phyloP scores from a whole-genome alignment of 2,329 filamentous ascomycete species.

The Rachicladosporium sp. region DNA sequence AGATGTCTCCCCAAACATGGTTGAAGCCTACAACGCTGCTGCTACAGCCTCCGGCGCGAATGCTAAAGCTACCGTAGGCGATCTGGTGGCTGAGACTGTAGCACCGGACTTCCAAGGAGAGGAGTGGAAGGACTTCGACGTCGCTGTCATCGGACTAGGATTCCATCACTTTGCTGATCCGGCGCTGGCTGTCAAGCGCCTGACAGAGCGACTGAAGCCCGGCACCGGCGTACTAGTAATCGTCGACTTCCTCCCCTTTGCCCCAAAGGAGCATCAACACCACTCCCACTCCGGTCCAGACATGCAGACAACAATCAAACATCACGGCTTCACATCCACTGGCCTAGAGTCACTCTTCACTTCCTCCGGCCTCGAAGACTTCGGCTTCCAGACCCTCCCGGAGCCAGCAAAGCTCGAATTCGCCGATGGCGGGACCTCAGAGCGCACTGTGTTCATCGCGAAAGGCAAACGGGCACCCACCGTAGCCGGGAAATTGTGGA shows the following conservation, averaged over 20 bases:
- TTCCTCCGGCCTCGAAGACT: conserved; percentile 18
- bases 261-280: conserved; percentile 5
- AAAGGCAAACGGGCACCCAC: conserved; percentile 16
- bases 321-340: conserved; percentile 18
- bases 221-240: conserved; percentile 18
- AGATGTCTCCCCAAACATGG: conserved; percentile 22
- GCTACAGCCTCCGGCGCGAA: conserved; percentile 14
- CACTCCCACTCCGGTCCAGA: conserved; percentile 9
- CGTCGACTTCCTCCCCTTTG: conserved; percentile 19
- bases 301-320: conserved; percentile 22
- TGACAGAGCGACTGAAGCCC: conserved; percentile 17
- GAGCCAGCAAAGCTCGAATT: conserved; percentile 18
- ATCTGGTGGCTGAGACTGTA: conserved; percentile 25
- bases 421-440: conserved; percentile 11
- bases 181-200: conserved; percentile 13
- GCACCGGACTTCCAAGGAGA: conserved; percentile 12
- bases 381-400: conserved; percentile 18
- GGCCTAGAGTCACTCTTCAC: conserved; percentile 17
- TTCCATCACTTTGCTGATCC: conserved; percentile 34
- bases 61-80: conserved; percentile 20
- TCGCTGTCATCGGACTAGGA: conserved; percentile 30
- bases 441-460: conserved; percentile 21
- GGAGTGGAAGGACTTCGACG: conserved; percentile 29
- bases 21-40: conserved; percentile 19
- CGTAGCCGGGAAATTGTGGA: conserved; percentile 8